Conservation (phyloP, 495 filamentous ascomycete genomes). For the Podospora sp. region DNA sequence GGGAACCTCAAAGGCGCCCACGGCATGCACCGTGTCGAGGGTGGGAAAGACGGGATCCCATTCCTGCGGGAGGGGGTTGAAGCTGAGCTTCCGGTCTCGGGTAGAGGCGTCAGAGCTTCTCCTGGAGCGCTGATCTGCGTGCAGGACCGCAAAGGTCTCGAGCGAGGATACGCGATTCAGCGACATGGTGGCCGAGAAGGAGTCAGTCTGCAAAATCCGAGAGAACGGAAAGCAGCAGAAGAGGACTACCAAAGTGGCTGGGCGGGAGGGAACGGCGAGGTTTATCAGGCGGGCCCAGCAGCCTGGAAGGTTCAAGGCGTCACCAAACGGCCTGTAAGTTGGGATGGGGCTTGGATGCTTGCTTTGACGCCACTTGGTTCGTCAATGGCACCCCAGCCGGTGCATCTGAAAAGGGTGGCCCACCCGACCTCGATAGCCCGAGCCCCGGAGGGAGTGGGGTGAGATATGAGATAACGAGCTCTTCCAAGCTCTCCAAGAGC, state of each 20-base stretch:
- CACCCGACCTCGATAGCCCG: conserved; percentile 10
- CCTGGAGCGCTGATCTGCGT: conserved; percentile 42
- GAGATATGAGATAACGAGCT: background rate
- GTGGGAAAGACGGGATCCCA: conserved; percentile 47
- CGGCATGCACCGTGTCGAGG: conserved; percentile 48
- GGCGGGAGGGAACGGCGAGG: background rate
- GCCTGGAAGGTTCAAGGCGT: background rate
- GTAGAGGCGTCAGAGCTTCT: conserved; percentile 46
- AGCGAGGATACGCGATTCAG: conserved; percentile 54
- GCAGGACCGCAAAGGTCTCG: conserved; percentile 51
- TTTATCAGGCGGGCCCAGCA: conserved; percentile 15
- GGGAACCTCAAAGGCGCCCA: conserved; percentile 71
- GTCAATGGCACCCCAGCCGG: conserved; percentile 20
- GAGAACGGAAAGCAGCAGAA: background rate
- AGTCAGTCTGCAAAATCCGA: background rate
- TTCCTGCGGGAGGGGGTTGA: conserved; percentile 54
- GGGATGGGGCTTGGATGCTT: conserved; percentile 4
- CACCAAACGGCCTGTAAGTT: background rate
- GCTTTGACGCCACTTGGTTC: conserved; percentile 19
- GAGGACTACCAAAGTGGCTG: background rate
- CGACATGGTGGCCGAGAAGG: conserved; percentile 43
- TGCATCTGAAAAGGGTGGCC: conserved; percentile 11
- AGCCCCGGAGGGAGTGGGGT: conserved; percentile 10
- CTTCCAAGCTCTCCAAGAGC: background rate
- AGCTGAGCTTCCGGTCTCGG: conserved; percentile 51